Percentiles rank a stretch among this genome's conserved stretches.
Evolutionary conservation across 805 yeast genomes (phyloP).

Genomic region (Candida ovalis): DNA sequence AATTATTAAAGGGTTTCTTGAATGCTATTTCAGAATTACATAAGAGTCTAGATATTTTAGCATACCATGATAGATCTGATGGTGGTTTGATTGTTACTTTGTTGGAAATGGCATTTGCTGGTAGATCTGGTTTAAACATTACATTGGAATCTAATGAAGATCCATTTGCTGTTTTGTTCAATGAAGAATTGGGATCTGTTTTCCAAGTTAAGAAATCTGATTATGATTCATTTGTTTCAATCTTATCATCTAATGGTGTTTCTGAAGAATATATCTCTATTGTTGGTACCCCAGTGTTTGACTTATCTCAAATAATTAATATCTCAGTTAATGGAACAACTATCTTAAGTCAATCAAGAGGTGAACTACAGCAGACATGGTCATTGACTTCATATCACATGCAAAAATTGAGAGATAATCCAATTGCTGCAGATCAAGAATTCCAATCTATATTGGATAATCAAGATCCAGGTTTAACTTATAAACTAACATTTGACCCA

Average conservation of each 20-base stretch:
- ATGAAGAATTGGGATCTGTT: constrained; percentile 94
- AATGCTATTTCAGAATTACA: constrained; percentile 71
- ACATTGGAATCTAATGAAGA: constrained; percentile 37
- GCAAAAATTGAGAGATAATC: constrained; percentile 93
- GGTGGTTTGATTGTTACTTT: constrained; percentile 90
- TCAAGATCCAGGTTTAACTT: constrained; percentile 84
- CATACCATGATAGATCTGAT: constrained; percentile 95
- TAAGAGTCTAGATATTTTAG: constrained; percentile 57
- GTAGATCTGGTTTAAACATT: constrained; percentile 77
- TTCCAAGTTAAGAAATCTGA: constrained; percentile 72
- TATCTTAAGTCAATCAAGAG: constrained; percentile 56
- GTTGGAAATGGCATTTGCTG: constrained; percentile 96
- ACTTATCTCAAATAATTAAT: constrained; percentile 41
- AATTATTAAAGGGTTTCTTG: constrained; percentile 64
- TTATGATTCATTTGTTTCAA: constrained; percentile 47
- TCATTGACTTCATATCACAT: constrained; percentile 81
- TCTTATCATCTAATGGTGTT: constrained; percentile 60
- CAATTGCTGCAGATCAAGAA: constrained; percentile 85
- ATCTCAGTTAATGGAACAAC: constrained; percentile 43
- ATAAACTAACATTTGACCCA: constrained; percentile 69
- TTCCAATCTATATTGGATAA: constrained; percentile 70
- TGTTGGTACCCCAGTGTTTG: constrained; percentile 67
- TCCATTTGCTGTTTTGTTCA: constrained; percentile 61
- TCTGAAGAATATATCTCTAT: constrained; percentile 47
- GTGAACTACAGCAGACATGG: constrained; percentile 79